phyloP scores from a whole-genome alignment of 179 eudicot species.

The Beta corolliflora region DNA sequence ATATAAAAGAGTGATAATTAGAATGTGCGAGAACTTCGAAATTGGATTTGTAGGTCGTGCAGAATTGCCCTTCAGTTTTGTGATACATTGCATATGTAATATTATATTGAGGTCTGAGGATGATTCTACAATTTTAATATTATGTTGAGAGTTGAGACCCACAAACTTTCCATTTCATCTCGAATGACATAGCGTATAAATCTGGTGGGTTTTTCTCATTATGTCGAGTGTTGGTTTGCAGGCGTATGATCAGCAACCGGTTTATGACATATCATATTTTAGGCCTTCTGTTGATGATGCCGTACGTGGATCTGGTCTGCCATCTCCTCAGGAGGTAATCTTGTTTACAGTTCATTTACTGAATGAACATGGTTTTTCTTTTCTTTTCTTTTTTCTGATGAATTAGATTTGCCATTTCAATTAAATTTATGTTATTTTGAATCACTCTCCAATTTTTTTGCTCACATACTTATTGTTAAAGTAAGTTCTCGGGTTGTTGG shows the following conservation, averaged over 20 bases:
- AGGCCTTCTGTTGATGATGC: conserved; percentile 73
- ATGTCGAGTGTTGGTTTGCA: conserved; percentile 35
- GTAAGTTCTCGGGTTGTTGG: not conserved
- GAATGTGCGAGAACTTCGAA: not conserved
- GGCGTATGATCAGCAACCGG: conserved; percentile 72
- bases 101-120: no score
- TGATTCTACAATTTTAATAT: not conserved
- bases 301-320: conserved; percentile 54
- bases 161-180: not conserved
- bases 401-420: not conserved
- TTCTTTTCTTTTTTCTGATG: conserved; percentile 5
- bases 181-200: not conserved
- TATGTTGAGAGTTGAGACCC: not conserved
- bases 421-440: not conserved
- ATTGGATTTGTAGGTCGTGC: not conserved
- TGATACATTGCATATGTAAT: not conserved
- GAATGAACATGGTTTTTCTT: not conserved
- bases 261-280: conserved; percentile 69
- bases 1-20: no score
- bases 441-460: not conserved
- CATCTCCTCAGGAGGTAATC: conserved; percentile 75
- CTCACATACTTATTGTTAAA: not conserved
- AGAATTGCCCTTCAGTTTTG: not conserved
- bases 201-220: conserved; percentile 3
- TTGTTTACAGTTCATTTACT: not conserved